Conservation (phyloP, 345 rosid species). For the Sisymbrium irio region DNA sequence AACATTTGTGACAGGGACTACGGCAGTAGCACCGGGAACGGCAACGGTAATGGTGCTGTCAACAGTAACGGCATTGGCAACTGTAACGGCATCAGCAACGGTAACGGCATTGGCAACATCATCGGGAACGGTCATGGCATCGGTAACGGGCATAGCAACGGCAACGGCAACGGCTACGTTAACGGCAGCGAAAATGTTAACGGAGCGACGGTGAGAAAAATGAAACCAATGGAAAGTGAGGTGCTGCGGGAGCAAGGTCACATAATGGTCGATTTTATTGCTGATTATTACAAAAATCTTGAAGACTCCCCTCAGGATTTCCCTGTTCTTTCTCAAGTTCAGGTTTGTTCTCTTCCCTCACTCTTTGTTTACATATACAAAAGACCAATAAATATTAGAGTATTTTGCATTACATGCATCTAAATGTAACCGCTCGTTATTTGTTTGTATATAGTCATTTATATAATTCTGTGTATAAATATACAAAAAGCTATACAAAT, state of each 20-base stretch:
- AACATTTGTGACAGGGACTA: constrained; percentile 1
- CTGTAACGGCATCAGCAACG: not conserved
- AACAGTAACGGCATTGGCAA: not conserved
- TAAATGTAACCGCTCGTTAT: not conserved
- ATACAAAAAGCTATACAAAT: not conserved
- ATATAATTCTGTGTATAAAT: not conserved
- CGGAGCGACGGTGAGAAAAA: constrained; percentile 12
- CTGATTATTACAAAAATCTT: constrained; percentile 34
- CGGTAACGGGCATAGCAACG: not conserved
- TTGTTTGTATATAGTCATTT: not conserved
- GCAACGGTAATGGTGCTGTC: not conserved
- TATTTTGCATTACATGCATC: not conserved
- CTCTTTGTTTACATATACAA: not conserved
- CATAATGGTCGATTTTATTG: constrained; percentile 35
- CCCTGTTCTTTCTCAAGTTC: constrained; percentile 35
- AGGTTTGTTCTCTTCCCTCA: constrained; percentile 15
- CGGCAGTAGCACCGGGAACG: not conserved
- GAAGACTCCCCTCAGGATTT: constrained; percentile 21
- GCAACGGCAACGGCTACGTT: not conserved
- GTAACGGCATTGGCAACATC: not conserved
- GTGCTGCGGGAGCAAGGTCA: constrained; percentile 33
- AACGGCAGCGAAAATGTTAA: constrained; percentile 1
- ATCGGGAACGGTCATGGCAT: not conserved
- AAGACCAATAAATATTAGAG: not conserved
- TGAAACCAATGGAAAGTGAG: constrained; percentile 32